Evolutionary conservation across 768 basidiomycete species (phyloP).

Genomic region (Brasilioporus rufonigricans): DNA sequence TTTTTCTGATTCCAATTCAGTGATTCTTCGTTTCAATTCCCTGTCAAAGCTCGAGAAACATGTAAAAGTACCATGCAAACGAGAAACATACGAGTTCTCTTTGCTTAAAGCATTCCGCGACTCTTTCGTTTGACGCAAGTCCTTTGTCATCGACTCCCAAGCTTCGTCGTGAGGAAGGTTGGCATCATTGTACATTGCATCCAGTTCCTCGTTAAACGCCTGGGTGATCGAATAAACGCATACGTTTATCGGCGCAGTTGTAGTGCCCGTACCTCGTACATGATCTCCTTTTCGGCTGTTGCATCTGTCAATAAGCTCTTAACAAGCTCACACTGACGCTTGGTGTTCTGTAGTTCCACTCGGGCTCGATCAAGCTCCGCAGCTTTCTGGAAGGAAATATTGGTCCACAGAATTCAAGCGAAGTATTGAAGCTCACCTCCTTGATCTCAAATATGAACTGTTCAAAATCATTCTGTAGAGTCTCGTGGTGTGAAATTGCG

Average conservation of each 20-base stretch:
- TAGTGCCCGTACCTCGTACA: slow-evolving; percentile 73
- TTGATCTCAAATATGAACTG: slow-evolving; percentile 50
- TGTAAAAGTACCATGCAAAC: neutral
- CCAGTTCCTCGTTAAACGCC: slow-evolving; percentile 95
- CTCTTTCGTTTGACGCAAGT: slow-evolving; percentile 74
- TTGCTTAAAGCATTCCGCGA: slow-evolving; percentile 66
- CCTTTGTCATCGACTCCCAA: slow-evolving; percentile 72
- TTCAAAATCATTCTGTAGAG: slow-evolving; percentile 50
- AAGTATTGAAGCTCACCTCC: slow-evolving; percentile 43
- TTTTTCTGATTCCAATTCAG: slow-evolving; percentile 69
- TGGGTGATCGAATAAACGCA: slow-evolving; percentile 29
- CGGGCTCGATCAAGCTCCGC: slow-evolving; percentile 61
- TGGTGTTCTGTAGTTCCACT: slow-evolving; percentile 64
- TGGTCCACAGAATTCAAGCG: neutral
- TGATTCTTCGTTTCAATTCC: slow-evolving; percentile 64
- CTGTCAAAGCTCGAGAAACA: slow-evolving; percentile 35
- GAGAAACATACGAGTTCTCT: slow-evolving; percentile 72
- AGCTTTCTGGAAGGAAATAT: slow-evolving; percentile 44
- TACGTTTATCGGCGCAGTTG: neutral
- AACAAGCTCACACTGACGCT: slow-evolving; percentile 75
- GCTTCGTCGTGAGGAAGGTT: slow-evolving; percentile 82
- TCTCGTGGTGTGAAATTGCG: slow-evolving; percentile 53
- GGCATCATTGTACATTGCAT: slow-evolving; percentile 84
- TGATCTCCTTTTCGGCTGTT: slow-evolving; percentile 85
- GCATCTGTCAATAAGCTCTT: slow-evolving; percentile 75